phyloP scores from a whole-genome alignment of 495 filamentous ascomycete species.

The Aspergillus diversus region DNA sequence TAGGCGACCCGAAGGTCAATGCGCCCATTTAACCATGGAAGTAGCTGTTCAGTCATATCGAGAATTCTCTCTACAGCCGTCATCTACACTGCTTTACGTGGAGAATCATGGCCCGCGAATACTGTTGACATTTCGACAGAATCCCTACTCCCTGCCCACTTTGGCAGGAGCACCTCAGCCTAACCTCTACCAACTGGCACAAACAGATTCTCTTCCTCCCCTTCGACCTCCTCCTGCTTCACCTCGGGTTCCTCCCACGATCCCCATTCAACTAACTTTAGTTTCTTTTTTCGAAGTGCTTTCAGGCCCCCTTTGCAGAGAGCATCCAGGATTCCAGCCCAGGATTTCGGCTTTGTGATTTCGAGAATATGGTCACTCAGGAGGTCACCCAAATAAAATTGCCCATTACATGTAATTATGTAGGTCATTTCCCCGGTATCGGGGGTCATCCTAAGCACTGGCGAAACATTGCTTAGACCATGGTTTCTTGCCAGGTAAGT shows the following conservation, averaged over 20 bases:
- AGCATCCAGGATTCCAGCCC: not conserved
- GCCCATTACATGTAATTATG: not conserved
- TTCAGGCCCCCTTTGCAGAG: not conserved
- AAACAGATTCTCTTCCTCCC: not conserved
- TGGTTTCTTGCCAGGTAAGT: conserved; percentile 1
- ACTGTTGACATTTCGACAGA: not conserved
- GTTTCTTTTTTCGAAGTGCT: not conserved
- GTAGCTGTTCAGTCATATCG: conserved; percentile 4
- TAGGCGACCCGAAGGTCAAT: conserved; percentile 12
- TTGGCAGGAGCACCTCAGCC: conserved; percentile 1
- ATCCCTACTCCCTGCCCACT: not conserved
- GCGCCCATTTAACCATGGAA: conserved; percentile 8
- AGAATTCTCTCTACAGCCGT: not conserved
- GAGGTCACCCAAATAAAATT: not conserved
- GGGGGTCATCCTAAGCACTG: not conserved
- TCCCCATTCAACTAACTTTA: not conserved
- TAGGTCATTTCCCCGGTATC: conserved; percentile 2
- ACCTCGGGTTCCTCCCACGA: not conserved
- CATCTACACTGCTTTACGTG: not conserved
- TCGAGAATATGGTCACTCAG: not conserved
- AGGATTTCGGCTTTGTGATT: not conserved
- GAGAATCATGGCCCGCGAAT: not conserved
- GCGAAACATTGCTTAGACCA: not conserved
- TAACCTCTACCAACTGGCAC: not conserved
- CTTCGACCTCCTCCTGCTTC: not conserved